Conservation (phyloP, 1,139 yeast genomes). For the Geotrichum cucujoidarum region DNA sequence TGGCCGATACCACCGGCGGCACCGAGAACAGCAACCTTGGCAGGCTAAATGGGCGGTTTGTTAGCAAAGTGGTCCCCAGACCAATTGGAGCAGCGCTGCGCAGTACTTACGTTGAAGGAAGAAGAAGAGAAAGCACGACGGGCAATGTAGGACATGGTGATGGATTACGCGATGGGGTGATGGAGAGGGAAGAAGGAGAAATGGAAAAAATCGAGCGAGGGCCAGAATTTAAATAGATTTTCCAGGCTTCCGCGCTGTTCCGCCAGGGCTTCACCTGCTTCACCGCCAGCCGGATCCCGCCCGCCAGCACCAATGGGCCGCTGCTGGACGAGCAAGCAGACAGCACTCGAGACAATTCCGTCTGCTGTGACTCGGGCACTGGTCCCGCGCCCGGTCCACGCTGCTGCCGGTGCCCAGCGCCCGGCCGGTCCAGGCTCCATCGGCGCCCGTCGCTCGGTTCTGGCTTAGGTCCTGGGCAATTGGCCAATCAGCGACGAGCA, state of each 20-base stretch:
- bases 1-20: conserved; percentile 71
- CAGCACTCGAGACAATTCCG: background rate
- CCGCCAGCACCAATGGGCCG: too few species aligned
- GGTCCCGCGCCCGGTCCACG: too few species aligned
- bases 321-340: background rate
- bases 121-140: conserved; percentile 27
- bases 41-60: conserved; percentile 19
- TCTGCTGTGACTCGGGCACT: background rate
- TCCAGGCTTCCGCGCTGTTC: background rate
- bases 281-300: background rate
- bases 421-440: too few species aligned
- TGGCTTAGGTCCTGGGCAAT: too few species aligned
- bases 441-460: too few species aligned
- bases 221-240: conserved; percentile 1
- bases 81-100: background rate
- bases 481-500: too few species aligned
- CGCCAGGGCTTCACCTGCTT: background rate
- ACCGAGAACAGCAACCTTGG: conserved; percentile 40
- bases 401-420: too few species aligned
- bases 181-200: conserved; percentile 7
- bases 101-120: conserved; percentile 21
- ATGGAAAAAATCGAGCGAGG: background rate
- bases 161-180: conserved; percentile 1
- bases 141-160: conserved; percentile 21
- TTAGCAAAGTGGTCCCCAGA: background rate